Percentiles rank a stretch among this genome's conserved stretches.
phyloP scores from a whole-genome alignment of 495 filamentous ascomycete species.

The Trichoderma gamsii region DNA sequence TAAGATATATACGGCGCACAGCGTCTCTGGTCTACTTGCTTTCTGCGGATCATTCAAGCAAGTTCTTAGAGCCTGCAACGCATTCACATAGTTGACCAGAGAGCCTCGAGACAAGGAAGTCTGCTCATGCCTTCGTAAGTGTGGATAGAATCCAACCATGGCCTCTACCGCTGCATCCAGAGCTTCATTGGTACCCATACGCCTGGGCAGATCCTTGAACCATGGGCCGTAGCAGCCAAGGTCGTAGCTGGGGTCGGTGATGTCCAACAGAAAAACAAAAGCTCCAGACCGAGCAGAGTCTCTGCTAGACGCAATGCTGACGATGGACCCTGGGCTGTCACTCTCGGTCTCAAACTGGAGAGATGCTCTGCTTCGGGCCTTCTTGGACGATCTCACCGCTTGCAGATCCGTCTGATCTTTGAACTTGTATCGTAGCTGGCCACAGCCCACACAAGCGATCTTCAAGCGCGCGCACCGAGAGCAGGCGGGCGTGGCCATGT shows the following conservation, averaged over 20 bases:
- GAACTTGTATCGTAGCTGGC: conserved; percentile 45
- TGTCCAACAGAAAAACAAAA: conserved; percentile 19
- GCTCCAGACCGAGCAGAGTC: conserved; percentile 10
- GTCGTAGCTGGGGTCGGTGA: conserved; percentile 21
- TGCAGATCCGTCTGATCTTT: conserved; percentile 26
- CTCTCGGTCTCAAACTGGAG: neutral
- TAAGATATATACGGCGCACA: conserved; percentile 41
- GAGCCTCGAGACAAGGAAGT: conserved; percentile 5
- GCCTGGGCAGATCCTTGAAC: conserved; percentile 18
- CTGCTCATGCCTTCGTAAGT: conserved; percentile 14
- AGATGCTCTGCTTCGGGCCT: neutral
- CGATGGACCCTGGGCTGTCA: neutral
- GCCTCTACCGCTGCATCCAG: conserved; percentile 20
- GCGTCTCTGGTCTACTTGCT: conserved; percentile 34
- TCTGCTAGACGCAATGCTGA: conserved; percentile 10
- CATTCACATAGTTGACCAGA: conserved; percentile 21
- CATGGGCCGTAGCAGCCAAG: conserved; percentile 19
- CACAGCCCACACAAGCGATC: conserved; percentile 41
- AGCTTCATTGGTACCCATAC: conserved; percentile 20
- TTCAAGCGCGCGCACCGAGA: conserved; percentile 42
- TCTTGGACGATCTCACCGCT: conserved; percentile 5
- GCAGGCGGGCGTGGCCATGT: conserved; percentile 34
- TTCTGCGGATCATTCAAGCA: conserved; percentile 35
- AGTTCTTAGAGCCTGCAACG: conserved; percentile 25
- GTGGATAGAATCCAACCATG: conserved; percentile 15